Percentiles rank a stretch among this genome's conserved stretches.
Evolutionary conservation across 2,329 filamentous ascomycete species (phyloP).

Genomic region (Xenosphaeropsis pyriputrescens): DNA sequence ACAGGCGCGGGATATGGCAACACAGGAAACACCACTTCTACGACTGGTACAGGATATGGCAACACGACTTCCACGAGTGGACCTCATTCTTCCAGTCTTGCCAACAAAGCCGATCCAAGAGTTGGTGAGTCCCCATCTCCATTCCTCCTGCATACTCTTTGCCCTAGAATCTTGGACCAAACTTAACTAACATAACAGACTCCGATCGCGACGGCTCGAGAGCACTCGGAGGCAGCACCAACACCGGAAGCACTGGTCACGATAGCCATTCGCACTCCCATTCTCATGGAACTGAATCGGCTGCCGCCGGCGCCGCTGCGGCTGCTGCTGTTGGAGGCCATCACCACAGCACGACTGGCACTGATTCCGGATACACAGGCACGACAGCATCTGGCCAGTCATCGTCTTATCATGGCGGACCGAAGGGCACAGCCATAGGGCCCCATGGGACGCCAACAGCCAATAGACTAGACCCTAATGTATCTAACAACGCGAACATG

Average conservation of each 20-base stretch:
- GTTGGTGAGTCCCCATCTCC: slow-evolving; percentile 14
- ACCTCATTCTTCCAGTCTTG: slow-evolving; percentile 30
- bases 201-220: slow-evolving; percentile 12
- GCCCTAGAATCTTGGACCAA: no score
- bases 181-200: slow-evolving; percentile 16
- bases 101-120: slow-evolving; percentile 36
- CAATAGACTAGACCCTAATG: slow-evolving; percentile 14
- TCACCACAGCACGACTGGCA: not conserved
- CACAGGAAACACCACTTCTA: not conserved
- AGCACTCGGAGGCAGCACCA: slow-evolving; percentile 12
- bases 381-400: not conserved
- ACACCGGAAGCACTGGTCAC: not conserved
- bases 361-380: not conserved
- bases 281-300: not conserved
- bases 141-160: no score
- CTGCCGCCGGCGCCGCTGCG: not conserved
- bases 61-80: slow-evolving; percentile 20
- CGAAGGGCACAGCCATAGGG: slow-evolving; percentile 1
- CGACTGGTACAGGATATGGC: not conserved
- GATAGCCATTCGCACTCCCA: not conserved
- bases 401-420: not conserved
- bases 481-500: slow-evolving; percentile 2
- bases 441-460: slow-evolving; percentile 13
- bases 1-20: not conserved
- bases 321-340: not conserved